Evolutionary conservation across 2,329 filamentous ascomycete species (phyloP), one percentile per base, ranked within the genome.

Genomic region (Ascochyta viciae-villosae): DNA sequence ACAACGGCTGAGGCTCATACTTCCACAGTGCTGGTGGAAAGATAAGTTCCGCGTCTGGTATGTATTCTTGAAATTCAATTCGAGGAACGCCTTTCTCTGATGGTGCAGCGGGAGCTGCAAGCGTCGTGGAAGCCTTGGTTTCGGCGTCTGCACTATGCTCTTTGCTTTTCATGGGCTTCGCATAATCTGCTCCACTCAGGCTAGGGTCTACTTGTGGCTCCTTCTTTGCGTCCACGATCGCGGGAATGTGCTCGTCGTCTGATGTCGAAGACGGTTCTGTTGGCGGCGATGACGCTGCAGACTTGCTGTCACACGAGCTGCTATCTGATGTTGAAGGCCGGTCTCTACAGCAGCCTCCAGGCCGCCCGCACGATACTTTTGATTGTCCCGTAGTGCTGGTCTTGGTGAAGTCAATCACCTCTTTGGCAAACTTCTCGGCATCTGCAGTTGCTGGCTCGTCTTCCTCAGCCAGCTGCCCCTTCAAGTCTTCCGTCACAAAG

Each of bases 31-130:
- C 80, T 0, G 93, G 89, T 1, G 94, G 94, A 73, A 97, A 98
- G 54, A 98, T 98, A 56, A 98, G 84, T 72, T 98, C 90, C 0
- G 93, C 96, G 44, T 95, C 90, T 3, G 92, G 90, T 35, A 90
- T 89, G 74, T 97, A 96, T 66, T 93, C 89, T 68, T 96, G 94
- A 72, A 97, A 96, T 0, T 12, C 92, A 89, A 23, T 89, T 84
- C 0, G 89, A 87, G 72, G 70, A 3, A 75, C 26, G 2, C 74
- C 73, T 4, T 68, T 54, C 23, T 60, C 54, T 0, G 96, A 96
- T 41, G 77, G 80, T 51, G 81, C 80, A 16, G 78, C 70, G 1
- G 77, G 74, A 31, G 77, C 66, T 13, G 68, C 63, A 9, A 73
- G 68, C 10, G 56, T 71, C 57, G 60, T 74, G 50, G 52, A 70